Percentiles rank a stretch among this genome's conserved stretches.
Evolutionary conservation across 495 filamentous ascomycete genomes (phyloP).

Genomic region (Cercophora sp.): DNA sequence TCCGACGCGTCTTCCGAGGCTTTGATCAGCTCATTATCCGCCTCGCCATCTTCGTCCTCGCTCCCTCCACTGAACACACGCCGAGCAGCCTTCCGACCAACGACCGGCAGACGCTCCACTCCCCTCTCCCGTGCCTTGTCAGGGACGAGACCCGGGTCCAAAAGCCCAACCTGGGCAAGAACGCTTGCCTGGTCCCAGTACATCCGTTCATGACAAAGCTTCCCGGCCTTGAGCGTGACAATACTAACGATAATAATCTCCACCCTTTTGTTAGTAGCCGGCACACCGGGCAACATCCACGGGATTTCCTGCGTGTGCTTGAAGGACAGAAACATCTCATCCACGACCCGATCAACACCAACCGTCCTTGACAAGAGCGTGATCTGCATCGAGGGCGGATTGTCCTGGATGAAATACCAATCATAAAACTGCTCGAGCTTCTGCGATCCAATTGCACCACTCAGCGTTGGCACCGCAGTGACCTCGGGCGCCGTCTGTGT

Average conservation of each 20-base stretch:
- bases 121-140: conserved; percentile 46
- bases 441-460: conserved; percentile 62
- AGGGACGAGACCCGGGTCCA: conserved; percentile 54
- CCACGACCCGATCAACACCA: conserved; percentile 49
- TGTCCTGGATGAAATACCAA: conserved; percentile 62
- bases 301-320: conserved; percentile 61
- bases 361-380: conserved; percentile 67
- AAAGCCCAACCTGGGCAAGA: conserved; percentile 66
- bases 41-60: conserved; percentile 50
- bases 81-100: conserved; percentile 61
- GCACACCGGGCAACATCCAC: conserved; percentile 52
- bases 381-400: conserved; percentile 61
- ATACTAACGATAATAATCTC: conserved; percentile 70
- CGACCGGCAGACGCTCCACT: conserved; percentile 53
- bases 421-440: conserved; percentile 66
- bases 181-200: conserved; percentile 85
- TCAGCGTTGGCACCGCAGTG: conserved; percentile 52
- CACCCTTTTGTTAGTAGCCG: conserved; percentile 62
- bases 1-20: conserved; percentile 38
- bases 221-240: conserved; percentile 65
- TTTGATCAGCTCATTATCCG: conserved; percentile 60
- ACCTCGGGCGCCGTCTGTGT: conserved; percentile 56
- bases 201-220: conserved; percentile 72
- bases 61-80: conserved; percentile 48
- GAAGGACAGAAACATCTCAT: conserved; percentile 54